Conservation (phyloP, 1,284 basidiomycete genomes). For the Boletellus deceptivus region DNA sequence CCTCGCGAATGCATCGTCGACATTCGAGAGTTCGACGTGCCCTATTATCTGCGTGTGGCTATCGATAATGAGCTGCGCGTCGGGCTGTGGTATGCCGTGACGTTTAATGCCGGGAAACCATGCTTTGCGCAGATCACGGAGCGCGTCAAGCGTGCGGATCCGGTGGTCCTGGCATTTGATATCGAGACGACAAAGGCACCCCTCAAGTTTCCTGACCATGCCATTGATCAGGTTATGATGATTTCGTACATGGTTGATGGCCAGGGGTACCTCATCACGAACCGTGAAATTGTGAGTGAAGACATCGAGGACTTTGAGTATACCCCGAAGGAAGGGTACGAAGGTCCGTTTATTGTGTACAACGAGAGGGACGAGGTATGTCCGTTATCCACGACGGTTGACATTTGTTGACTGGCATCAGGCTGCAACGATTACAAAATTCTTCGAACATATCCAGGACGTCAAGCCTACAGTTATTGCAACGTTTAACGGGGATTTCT, state of each 20-base stretch:
- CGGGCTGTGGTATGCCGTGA: constrained; percentile 94
- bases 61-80: constrained; percentile 99
- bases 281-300: constrained; percentile 95
- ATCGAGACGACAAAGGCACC: constrained; percentile 99
- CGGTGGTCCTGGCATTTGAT: constrained; percentile 98
- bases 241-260: constrained; percentile 99
- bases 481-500: constrained; percentile 99
- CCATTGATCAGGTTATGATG: constrained; percentile 99
- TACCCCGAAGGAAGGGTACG: constrained; percentile 97
- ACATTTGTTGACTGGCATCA: constrained; percentile 26
- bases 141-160: constrained; percentile 97
- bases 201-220: constrained; percentile 96
- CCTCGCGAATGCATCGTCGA: constrained; percentile 92
- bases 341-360: constrained; percentile 95
- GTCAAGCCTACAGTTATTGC: constrained; percentile 96
- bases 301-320: constrained; percentile 99
- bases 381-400: background rate
- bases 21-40: constrained; percentile 94
- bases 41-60: constrained; percentile 96
- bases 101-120: constrained; percentile 81
- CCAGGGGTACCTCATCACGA: constrained; percentile 96
- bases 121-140: constrained; percentile 73
- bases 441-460: constrained; percentile 93
- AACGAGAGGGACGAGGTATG: constrained; percentile 90
- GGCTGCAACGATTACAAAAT: constrained; percentile 79